phyloP scores from a whole-genome alignment of 257 asterid genomes.

The Anisodus tanguticus region DNA sequence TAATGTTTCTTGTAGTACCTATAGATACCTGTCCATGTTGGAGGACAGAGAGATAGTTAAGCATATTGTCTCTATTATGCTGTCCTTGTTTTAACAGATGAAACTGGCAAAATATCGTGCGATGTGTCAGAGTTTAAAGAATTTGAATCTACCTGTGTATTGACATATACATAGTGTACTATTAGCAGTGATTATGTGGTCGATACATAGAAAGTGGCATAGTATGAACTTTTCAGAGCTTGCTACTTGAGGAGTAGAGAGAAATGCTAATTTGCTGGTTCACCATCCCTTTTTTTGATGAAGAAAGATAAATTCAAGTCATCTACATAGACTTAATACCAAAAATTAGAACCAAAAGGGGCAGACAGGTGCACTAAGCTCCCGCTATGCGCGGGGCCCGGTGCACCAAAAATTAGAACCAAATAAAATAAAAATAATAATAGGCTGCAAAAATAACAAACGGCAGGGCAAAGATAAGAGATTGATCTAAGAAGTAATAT shows the following conservation, averaged over 20 bases:
- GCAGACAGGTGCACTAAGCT: too few species aligned
- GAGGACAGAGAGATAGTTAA: slow-evolving; percentile 6
- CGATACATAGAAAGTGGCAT: background rate
- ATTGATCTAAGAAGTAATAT: background rate
- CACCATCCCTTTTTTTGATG: background rate
- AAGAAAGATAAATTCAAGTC: background rate
- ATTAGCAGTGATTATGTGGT: background rate
- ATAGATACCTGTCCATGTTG: background rate
- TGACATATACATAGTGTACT: background rate
- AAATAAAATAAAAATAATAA: background rate
- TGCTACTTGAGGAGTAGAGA: background rate
- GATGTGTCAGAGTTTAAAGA: background rate
- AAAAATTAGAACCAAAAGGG: background rate
- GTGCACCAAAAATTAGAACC: background rate
- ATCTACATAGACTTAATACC: background rate
- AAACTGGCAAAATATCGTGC: background rate
- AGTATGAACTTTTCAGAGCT: background rate
- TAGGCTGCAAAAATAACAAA: background rate
- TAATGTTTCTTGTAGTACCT: background rate
- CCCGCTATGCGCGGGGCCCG: too few species aligned
- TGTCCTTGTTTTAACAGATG: slow-evolving; percentile 18
- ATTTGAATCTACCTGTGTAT: background rate
- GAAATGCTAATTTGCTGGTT: background rate
- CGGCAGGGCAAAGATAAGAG: background rate
- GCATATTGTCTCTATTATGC: background rate